Evolutionary conservation across 2,329 filamentous ascomycete genomes (phyloP).

Genomic region (Aspergillus ibericus): DNA sequence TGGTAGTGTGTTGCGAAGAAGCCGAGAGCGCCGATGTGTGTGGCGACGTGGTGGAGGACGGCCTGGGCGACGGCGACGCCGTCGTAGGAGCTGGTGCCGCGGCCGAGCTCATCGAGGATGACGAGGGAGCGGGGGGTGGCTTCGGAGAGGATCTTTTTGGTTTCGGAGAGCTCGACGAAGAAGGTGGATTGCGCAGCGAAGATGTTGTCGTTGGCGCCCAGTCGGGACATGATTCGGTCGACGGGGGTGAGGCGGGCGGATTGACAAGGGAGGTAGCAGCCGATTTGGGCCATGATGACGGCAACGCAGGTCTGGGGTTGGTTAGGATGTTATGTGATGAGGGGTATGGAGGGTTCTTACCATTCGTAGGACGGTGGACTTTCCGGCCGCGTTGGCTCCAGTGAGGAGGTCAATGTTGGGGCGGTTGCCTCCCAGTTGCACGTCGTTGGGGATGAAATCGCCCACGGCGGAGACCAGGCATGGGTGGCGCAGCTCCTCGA

Average conservation of each 20-base stretch:
- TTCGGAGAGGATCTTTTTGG: slow-evolving; percentile 95
- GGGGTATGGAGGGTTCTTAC: slow-evolving; percentile 48
- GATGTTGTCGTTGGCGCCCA: slow-evolving; percentile 98
- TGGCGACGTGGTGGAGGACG: slow-evolving; percentile 92
- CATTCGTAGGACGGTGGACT: slow-evolving; percentile 95
- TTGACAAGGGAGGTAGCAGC: slow-evolving; percentile 83
- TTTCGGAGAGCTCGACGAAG: slow-evolving; percentile 95
- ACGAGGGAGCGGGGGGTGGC: slow-evolving; percentile 92
- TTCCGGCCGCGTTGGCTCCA: slow-evolving; percentile 94
- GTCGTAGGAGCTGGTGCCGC: slow-evolving; percentile 92
- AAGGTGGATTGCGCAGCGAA: slow-evolving; percentile 97
- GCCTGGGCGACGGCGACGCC: slow-evolving; percentile 95
- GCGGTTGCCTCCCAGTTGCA: slow-evolving; percentile 76
- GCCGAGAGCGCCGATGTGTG: slow-evolving; percentile 87
- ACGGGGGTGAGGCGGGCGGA: slow-evolving; percentile 84
- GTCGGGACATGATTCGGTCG: slow-evolving; percentile 96
- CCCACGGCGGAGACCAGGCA: slow-evolving; percentile 87
- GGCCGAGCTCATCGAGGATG: slow-evolving; percentile 93
- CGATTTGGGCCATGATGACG: slow-evolving; percentile 96
- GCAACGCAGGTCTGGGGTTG: slow-evolving; percentile 76
- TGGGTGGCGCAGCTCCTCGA: slow-evolving; percentile 87
- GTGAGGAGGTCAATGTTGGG: slow-evolving; percentile 89
- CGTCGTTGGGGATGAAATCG: slow-evolving; percentile 96
- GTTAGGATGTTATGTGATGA: slow-evolving; percentile 1
- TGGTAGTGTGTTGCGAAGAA: slow-evolving; percentile 99